Evolutionary conservation across 352 stramenopile genomes (phyloP), one percentile per base, ranked within the genome.

Genomic region (Peronospora tabacina): DNA sequence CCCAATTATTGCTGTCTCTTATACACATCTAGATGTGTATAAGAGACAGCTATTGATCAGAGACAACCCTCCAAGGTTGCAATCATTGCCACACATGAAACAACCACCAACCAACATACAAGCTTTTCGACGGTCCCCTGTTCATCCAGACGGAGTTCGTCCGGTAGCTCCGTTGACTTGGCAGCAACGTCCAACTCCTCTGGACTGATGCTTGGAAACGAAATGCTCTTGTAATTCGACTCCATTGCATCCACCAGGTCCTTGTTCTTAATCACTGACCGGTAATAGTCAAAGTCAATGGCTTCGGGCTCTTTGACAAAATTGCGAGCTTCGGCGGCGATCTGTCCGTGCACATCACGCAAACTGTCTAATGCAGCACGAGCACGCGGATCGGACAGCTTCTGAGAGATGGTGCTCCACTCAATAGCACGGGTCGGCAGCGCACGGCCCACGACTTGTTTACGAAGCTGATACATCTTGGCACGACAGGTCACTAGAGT

Each of bases 211-310:
- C 61, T 81, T 13, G 81, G 81, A 72, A 87, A 92, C 34, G 65
- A 63, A 54, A 92, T 88, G 70, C 54, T 89, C 63, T 85, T 87
- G 75, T 92, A 92, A 66, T 89, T 91, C 44, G 75, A 56, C 70
- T 90, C 81, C 55, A 91, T 74, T 32, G 72, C 75, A 59, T 91
- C 76, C 45, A 91, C 81, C 32, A 91, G 74, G 38, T 89, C 78
- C 72, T 91, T 91, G 76, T 91, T 89, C 75, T 89, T 89, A 61
- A 88, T 78, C 36, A 91, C 61, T 51, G 75, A 85, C 60, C 77
- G 79, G 68, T 91, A 91, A 71, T 91, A 79, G 38, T 82, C 77
- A 58, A 91, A 91, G 75, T 89, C 79, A 51, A 91, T 91, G 28
- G 78, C 59, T 57, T 91, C 75, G 7, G 81, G 81, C 61, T 89